phyloP scores from a whole-genome alignment of 192 early-diverging fungal genomes.

The Pilobolus umbonatus region DNA sequence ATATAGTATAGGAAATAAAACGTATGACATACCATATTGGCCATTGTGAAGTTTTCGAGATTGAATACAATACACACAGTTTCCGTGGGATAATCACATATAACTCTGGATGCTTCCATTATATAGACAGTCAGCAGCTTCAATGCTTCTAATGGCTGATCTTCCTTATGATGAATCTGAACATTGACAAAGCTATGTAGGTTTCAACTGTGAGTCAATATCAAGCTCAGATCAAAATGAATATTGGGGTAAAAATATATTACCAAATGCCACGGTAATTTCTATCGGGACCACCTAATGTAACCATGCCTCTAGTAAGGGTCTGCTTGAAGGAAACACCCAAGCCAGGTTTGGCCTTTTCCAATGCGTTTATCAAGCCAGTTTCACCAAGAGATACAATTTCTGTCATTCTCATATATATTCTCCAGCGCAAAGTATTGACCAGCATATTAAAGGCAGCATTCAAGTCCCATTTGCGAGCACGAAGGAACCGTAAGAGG shows the following conservation, averaged over 20 bases:
- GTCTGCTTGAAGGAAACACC: conserved; percentile 28
- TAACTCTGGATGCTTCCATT: conserved; percentile 67
- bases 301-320: conserved; percentile 45
- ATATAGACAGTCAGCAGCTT: conserved; percentile 65
- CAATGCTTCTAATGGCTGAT: conserved; percentile 59
- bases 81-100: conserved; percentile 65
- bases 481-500: conserved; percentile 78
- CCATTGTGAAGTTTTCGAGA: conserved; percentile 65
- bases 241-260: conserved; percentile 1
- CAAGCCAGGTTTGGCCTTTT: conserved; percentile 34
- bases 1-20: neutral
- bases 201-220: no score
- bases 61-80: conserved; percentile 75
- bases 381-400: conserved; percentile 40
- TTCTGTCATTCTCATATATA: conserved; percentile 46
- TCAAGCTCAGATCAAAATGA: conserved; percentile 1
- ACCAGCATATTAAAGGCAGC: conserved; percentile 71
- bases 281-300: conserved; percentile 46
- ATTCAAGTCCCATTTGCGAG: conserved; percentile 83
- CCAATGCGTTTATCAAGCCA: conserved; percentile 33
- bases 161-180: conserved; percentile 46
- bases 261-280: conserved; percentile 48
- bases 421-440: conserved; percentile 68
- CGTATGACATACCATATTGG: conserved; percentile 50
- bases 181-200: conserved; percentile 46